These are phyloP conservation scores for Leishmania tropica DNA, from an alignment of 208 protist species.

Conservation along the genomic window DNA sequence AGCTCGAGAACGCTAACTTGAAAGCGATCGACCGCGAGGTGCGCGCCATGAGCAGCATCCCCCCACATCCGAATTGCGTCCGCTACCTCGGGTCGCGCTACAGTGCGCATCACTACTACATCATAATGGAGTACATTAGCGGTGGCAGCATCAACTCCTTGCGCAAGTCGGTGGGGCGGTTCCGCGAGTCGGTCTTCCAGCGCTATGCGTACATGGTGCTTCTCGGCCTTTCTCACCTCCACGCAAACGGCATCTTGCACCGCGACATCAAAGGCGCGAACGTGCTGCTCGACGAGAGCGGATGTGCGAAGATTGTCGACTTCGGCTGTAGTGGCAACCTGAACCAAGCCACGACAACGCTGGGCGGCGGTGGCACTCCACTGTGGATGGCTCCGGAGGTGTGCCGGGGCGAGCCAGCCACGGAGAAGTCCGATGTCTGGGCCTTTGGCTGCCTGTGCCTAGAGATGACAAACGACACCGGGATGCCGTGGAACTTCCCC, in stretches of 20 bases:
- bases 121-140: conserved; percentile 89
- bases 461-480: conserved; percentile 80
- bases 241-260: conserved; percentile 82
- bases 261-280: conserved; percentile 93
- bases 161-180: conserved; percentile 56
- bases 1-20: conserved; percentile 50
- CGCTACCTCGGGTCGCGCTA: conserved; percentile 75
- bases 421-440: conserved; percentile 84
- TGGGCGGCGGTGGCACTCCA: conserved; percentile 62
- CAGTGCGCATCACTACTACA: conserved; percentile 71
- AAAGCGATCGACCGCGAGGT: conserved; percentile 79
- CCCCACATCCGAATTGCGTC: conserved; percentile 77
- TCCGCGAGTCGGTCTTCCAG: conserved; percentile 72
- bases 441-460: conserved; percentile 79
- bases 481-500: conserved; percentile 71
- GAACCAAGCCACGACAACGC: conserved; percentile 45
- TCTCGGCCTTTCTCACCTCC: conserved; percentile 71
- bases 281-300: conserved; percentile 85
- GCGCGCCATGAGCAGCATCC: conserved; percentile 63
- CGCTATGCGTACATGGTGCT: conserved; percentile 81
- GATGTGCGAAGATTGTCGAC: conserved; percentile 92
- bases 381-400: conserved; percentile 89
- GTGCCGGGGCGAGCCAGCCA: conserved; percentile 66
- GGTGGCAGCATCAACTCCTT: conserved; percentile 80
- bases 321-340: conserved; percentile 91